A percentile compares a stretch with the other conserved stretches of the same genome.
Conservation (phyloP, 1,284 basidiomycete genomes). For the Boletus semigastroideus region DNA sequence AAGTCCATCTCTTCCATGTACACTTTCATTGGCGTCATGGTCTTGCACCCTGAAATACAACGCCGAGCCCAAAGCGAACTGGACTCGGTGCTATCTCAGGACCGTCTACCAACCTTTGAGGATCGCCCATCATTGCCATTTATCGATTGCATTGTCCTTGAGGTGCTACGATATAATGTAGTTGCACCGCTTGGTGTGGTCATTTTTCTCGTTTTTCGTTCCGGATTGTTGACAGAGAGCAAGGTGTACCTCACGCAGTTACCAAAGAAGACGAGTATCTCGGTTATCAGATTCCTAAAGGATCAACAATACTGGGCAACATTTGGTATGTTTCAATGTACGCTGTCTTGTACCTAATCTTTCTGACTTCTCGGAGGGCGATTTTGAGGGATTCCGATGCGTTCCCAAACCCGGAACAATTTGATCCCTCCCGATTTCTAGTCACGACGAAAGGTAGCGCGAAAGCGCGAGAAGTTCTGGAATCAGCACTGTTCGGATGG, state of each 20-base stretch:
- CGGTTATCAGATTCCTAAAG: conserved; percentile 7
- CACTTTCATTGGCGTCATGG: conserved; percentile 13
- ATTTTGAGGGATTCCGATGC: conserved; percentile 13
- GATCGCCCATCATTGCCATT: conserved; percentile 13
- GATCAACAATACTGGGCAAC: neutral
- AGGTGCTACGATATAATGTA: conserved; percentile 13
- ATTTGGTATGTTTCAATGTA: neutral
- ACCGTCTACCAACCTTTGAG: conserved; percentile 12
- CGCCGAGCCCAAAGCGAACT: conserved; percentile 13
- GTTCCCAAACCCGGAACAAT: conserved; percentile 11
- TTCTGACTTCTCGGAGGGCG: conserved; percentile 8
- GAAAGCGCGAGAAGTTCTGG: conserved; percentile 1
- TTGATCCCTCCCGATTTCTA: conserved; percentile 13
- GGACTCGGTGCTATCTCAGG: conserved; percentile 8
- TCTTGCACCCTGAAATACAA: conserved; percentile 9
- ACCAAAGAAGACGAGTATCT: conserved; percentile 15
- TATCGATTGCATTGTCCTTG: conserved; percentile 11
- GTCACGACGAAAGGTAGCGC: conserved; percentile 1
- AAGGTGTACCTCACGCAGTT: conserved; percentile 17
- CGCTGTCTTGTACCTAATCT: neutral
- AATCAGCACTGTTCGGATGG: conserved; percentile 7
- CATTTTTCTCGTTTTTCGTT: neutral
- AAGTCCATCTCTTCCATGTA: conserved; percentile 7
- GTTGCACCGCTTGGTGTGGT: conserved; percentile 11
- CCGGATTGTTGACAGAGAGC: neutral